Conservation (phyloP, 805 yeast genomes). For the Schwanniomyces yamadae region DNA sequence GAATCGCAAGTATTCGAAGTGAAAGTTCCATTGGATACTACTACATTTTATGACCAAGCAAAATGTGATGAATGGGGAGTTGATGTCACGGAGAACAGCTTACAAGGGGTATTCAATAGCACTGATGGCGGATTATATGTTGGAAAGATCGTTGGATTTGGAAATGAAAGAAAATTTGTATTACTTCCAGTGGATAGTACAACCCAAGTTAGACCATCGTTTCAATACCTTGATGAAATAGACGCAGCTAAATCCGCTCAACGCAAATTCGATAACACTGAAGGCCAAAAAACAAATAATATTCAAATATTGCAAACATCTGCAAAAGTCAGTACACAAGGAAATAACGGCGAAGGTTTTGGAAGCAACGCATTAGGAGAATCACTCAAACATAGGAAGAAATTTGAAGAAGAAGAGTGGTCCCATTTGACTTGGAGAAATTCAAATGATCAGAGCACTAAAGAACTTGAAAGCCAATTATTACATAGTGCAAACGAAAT, state of each 20-base stretch:
- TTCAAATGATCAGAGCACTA: slow-evolving; percentile 16
- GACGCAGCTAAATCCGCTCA: slow-evolving; percentile 44
- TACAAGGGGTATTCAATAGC: slow-evolving; percentile 66
- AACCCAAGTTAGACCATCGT: slow-evolving; percentile 78
- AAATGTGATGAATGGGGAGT: slow-evolving; percentile 66
- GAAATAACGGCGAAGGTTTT: slow-evolving; percentile 25
- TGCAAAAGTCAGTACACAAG: slow-evolving; percentile 27
- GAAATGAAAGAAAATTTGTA: slow-evolving; percentile 44
- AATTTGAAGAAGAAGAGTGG: slow-evolving; percentile 45
- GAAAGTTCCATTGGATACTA: slow-evolving; percentile 70
- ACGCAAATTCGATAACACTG: slow-evolving; percentile 38
- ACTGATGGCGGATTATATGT: slow-evolving; percentile 48
- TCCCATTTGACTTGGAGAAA: slow-evolving; percentile 28
- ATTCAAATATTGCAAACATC: slow-evolving; percentile 44
- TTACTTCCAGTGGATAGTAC: slow-evolving; percentile 64
- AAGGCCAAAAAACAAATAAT: slow-evolving; percentile 29
- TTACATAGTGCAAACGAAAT: slow-evolving; percentile 14
- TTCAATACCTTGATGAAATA: slow-evolving; percentile 70
- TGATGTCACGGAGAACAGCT: slow-evolving; percentile 55
- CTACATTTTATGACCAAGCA: slow-evolving; percentile 61
- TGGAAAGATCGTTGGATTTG: slow-evolving; percentile 24
- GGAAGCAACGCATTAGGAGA: slow-evolving; percentile 33
- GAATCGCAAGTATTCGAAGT: slow-evolving; percentile 67
- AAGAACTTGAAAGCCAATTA: slow-evolving; percentile 14
- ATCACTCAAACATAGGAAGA: slow-evolving; percentile 37